Conservation (phyloP, 257 asterid genomes). For the Gynochthodes officinalis region DNA sequence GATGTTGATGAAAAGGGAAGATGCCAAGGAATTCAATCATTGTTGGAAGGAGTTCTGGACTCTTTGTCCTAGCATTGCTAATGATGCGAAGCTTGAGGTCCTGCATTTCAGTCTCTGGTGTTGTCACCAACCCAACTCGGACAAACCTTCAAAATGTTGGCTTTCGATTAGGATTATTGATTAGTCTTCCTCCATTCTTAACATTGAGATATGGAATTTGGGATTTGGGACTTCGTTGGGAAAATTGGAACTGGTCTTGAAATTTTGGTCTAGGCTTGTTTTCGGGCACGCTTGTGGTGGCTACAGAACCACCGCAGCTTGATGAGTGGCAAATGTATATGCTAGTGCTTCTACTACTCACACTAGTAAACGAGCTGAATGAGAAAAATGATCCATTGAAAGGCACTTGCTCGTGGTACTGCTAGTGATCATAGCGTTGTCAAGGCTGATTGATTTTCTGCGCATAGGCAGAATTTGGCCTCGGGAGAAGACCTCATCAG, state of each 20-base stretch:
- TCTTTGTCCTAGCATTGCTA: constrained; percentile 3
- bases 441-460: constrained; percentile 46
- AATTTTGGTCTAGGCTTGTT: constrained; percentile 23
- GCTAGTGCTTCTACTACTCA: constrained; percentile 65
- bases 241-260: constrained; percentile 43
- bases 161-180: constrained; percentile 7
- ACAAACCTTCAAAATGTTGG: constrained; percentile 51
- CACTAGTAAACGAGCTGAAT: constrained; percentile 43
- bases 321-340: constrained; percentile 50
- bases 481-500: constrained; percentile 69
- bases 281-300: constrained; percentile 20
- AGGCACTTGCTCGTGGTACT: too few species aligned
- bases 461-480: constrained; percentile 79
- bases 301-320: constrained; percentile 38
- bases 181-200: constrained; percentile 11
- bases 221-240: constrained; percentile 80
- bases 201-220: constrained; percentile 34
- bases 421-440: constrained; percentile 19
- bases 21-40: too few species aligned
- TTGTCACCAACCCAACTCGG: constrained; percentile 58
- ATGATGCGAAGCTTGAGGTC: constrained; percentile 42
- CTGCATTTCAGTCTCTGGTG: constrained; percentile 64
- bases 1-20: too few species aligned
- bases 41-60: too few species aligned
- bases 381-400: constrained; percentile 40